Evolutionary conservation across 306 rosid species (phyloP).

Genomic region (Castanopsis chinensis): DNA sequence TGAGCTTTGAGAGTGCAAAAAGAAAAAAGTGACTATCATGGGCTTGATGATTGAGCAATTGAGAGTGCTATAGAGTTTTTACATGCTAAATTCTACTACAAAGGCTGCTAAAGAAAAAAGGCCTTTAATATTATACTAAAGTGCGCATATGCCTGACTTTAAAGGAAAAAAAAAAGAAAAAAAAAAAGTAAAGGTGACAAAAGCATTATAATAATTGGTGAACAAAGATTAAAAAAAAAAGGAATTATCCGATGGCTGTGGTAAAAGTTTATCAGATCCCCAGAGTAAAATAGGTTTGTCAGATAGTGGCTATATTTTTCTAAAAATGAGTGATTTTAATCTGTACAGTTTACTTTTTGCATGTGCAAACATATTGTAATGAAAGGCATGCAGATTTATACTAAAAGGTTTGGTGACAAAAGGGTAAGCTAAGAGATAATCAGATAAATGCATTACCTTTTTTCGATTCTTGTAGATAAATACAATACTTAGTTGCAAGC

Average conservation of each 20-base stretch:
- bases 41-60: slow-evolving; percentile 39
- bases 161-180: not conserved
- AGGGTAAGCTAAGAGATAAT: not conserved
- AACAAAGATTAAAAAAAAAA: not conserved
- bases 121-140: not conserved
- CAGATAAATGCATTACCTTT: too few relatives aligned
- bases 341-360: not conserved
- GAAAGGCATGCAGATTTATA: slow-evolving; percentile 19
- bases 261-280: slow-evolving; percentile 6
- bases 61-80: slow-evolving; percentile 16
- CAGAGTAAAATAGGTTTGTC: slow-evolving; percentile 1
- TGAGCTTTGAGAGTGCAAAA: not conserved
- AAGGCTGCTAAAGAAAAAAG: slow-evolving; percentile 28
- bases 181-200: slow-evolving; percentile 6
- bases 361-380: slow-evolving; percentile 19
- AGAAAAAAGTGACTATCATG: slow-evolving; percentile 23
- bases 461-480: not conserved
- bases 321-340: not conserved
- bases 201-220: not conserved
- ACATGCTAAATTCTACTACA: not conserved
- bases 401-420: slow-evolving; percentile 11
- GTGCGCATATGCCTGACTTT: slow-evolving; percentile 21
- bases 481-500: not conserved
- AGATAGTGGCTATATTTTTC: not conserved
- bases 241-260: not conserved